A percentile compares a stretch with the other conserved stretches of the same genome.
Conservation (phyloP, 1,284 basidiomycete genomes). For the Lignosus rhinocerotis region DNA sequence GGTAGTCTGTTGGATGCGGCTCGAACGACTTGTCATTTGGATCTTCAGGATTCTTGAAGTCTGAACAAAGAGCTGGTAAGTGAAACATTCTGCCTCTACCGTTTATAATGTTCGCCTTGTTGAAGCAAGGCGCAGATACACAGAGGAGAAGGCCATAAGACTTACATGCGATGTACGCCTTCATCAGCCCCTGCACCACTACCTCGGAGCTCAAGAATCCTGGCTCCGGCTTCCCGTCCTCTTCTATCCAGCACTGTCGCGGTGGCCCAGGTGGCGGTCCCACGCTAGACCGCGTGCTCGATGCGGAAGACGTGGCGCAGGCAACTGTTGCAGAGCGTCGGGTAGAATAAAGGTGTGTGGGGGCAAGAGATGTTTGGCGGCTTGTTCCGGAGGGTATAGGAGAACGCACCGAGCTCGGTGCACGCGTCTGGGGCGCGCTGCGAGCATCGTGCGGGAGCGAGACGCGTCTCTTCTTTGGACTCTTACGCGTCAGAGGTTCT, state of each 20-base stretch:
- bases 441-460: slow-evolving; percentile 18
- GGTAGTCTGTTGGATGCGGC: slow-evolving; percentile 56
- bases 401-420: slow-evolving; percentile 25
- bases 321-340: slow-evolving; percentile 10
- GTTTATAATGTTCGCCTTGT: background rate
- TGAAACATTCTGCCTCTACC: background rate
- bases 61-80: slow-evolving; percentile 35
- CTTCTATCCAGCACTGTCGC: slow-evolving; percentile 50
- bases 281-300: slow-evolving; percentile 27
- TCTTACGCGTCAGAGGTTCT: slow-evolving; percentile 1
- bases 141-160: slow-evolving; percentile 14
- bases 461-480: slow-evolving; percentile 30
- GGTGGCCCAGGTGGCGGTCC: slow-evolving; percentile 35
- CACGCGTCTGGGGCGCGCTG: slow-evolving; percentile 24
- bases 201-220: slow-evolving; percentile 59
- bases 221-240: slow-evolving; percentile 51
- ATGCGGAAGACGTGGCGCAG: slow-evolving; percentile 14
- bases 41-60: slow-evolving; percentile 64
- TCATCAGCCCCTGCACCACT: slow-evolving; percentile 59
- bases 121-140: background rate
- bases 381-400: slow-evolving; percentile 16
- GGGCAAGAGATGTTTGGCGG: slow-evolving; percentile 22
- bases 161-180: slow-evolving; percentile 68
- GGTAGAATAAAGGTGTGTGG: slow-evolving; percentile 16
- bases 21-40: slow-evolving; percentile 59